Evolutionary conservation across 2,329 filamentous ascomycete genomes (phyloP).

Genomic region (Phialocephala sp.): DNA sequence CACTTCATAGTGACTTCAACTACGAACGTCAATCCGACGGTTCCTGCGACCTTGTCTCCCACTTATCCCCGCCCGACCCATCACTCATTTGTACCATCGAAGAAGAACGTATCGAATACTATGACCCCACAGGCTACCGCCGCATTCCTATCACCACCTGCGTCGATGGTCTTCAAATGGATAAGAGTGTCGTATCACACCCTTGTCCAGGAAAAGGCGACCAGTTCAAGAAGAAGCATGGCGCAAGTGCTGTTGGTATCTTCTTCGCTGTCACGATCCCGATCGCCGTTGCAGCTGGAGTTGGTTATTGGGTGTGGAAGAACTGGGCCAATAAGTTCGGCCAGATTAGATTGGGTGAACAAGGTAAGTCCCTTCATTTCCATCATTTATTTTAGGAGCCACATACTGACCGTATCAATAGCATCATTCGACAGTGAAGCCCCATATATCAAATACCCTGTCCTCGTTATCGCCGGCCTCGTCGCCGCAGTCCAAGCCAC

Average conservation of each 20-base stretch:
- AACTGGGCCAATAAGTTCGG: constrained; percentile 92
- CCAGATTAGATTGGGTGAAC: constrained; percentile 86
- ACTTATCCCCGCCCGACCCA: constrained; percentile 69
- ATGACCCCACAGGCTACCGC: constrained; percentile 85
- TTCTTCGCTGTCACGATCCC: constrained; percentile 87
- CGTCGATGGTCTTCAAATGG: constrained; percentile 73
- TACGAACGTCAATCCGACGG: constrained; percentile 80
- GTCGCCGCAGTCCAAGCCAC: constrained; percentile 65
- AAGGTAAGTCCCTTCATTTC: constrained; percentile 41
- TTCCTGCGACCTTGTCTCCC: constrained; percentile 77
- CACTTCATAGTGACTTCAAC: constrained; percentile 78
- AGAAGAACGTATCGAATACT: constrained; percentile 77
- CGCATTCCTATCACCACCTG: constrained; percentile 91
- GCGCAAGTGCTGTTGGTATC: constrained; percentile 73
- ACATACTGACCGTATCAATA: constrained; percentile 31
- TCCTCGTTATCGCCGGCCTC: constrained; percentile 71
- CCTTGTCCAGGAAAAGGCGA: constrained; percentile 81
- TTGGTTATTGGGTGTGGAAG: constrained; percentile 84
- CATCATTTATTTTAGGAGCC: not conserved
- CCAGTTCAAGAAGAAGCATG: constrained; percentile 77
- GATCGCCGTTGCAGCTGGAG: constrained; percentile 69
- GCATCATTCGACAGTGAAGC: constrained; percentile 69
- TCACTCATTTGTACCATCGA: constrained; percentile 63
- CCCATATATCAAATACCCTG: constrained; percentile 81
- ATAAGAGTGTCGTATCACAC: constrained; percentile 60